Evolutionary conservation across 2,329 filamentous ascomycete genomes (phyloP).

Genomic region (Sclerotinia borealis): DNA sequence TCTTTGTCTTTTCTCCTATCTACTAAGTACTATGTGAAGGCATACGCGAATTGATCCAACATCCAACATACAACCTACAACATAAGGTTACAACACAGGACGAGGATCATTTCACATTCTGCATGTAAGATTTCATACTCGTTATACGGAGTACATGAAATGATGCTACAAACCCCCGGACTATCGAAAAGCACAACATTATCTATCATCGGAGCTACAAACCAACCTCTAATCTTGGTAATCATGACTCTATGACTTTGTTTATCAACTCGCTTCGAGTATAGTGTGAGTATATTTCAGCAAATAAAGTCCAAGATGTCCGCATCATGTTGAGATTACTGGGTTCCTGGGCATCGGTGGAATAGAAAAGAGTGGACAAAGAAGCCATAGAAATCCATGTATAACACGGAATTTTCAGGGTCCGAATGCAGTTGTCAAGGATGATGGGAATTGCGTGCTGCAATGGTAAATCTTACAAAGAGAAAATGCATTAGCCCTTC

Average conservation of each 20-base stretch:
- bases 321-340: not conserved
- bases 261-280: not conserved
- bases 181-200: not conserved
- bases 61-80: too few species aligned
- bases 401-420: not conserved
- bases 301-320: not conserved
- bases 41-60: too few species aligned
- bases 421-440: not conserved
- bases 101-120: not conserved
- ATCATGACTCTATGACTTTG: slow-evolving; percentile 1
- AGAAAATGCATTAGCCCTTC: not conserved
- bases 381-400: not conserved
- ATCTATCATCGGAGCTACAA: not conserved
- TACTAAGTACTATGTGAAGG: not conserved
- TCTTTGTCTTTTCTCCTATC: not conserved
- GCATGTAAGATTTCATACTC: slow-evolving; percentile 4
- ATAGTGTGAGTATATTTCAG: not conserved
- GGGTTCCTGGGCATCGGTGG: not conserved
- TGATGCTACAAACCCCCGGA: not conserved
- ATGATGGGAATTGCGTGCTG: slow-evolving; percentile 1
- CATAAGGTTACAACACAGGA: too few species aligned
- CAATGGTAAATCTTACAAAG: not conserved
- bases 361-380: not conserved
- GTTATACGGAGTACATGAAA: not conserved
- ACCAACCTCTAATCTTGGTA: not conserved